Evolutionary conservation across 148 eudicot species (phyloP), one percentile per base, ranked within the genome.

Genomic region (Amaranthus palmeri): DNA sequence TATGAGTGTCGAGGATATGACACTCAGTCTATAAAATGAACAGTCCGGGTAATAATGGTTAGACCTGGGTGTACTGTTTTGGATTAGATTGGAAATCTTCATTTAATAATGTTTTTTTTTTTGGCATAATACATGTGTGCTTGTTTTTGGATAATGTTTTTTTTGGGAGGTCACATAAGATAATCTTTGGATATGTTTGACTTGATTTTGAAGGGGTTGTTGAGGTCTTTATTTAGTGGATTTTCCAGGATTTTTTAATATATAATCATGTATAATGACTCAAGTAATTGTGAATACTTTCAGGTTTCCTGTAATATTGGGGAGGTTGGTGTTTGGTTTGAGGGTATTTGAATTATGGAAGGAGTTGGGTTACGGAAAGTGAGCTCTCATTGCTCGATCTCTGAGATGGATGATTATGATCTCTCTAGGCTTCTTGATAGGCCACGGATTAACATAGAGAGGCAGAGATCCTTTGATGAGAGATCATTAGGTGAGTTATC

Each of bases 381-480:
- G 78, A 79, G 96, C 78, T 93, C 98, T 48, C 86, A 86, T 69
- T 87, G 88, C 81, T 95, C 98, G 3, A 86, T 91, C 71, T 74
- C 93, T 10, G 97, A 91, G 59, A 75, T 85, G 91, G 98, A 91
- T 64, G 98, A 95, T 77, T 85, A 5, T 74, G 93, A 91, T 67
- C 91, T 95, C 64, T 77, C 86, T 13, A 89, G 83, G 84, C 93
- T 91, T 79, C 88, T 89, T 15, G 96, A 91, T 57, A 95, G 79
- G 85, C 97, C 96, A 1, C 88, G 86, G 84, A 73, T 91, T 72
- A 86, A 84, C 74, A 85, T 88, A 17, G 97, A 95, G 80, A 85
- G 98, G 83, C 81, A 95, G 83, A 86, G 96, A 75, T 95, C 98
- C 0, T 95, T 88, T 51, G 98, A 95, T 64, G 98, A 93, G 87